Base-by-base conservation (phyloP, 2,329 filamentous ascomycete species). In the Penicillium sp. region DNA sequence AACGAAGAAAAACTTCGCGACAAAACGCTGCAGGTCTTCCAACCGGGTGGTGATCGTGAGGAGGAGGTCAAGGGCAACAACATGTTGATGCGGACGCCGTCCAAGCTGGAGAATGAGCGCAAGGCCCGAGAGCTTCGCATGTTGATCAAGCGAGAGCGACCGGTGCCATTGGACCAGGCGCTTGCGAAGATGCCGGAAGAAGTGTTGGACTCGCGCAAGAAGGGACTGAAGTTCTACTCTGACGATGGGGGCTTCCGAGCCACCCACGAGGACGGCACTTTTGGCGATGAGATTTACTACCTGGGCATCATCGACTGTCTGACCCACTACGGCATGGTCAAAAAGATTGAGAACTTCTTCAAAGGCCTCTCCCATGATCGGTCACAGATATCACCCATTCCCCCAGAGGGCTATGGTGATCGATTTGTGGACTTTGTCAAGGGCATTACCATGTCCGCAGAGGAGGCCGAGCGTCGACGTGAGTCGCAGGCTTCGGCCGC, bases 291-390 rank as follows among this genome's bases (percentile, higher is more conserved):
- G 70, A 90, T 98, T 37, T 98, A 98, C 70, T 98, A 98, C 66
- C 81, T 98, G 6, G 94, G 93, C 33, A 94, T 98, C 60, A 98
- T 98, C 68, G 93, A 98, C 71, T 98, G 93, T 69, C 76, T 98
- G 61, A 98, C 93, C 60, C 89, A 96, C 68, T 98, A 97, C 68
- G 90, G 90, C 57, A 83, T 90, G 55, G 81, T 95, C 70, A 98
- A 98, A 73, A 91, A 93, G 66, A 81, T 91, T 52, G 93, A 98
- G 69, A 85, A 97, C 70, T 93, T 97, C 71, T 93, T 90, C 85
- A 98, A 98, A 74, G 91, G 93, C 34, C 75, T 97, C 50, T 88
- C 85, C 2, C 81, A 83, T 60, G 87, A 93, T 60, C 84, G 88
- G 60, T 83, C 81, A 32, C 85, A 96, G 65, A 97, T 98, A 52